phyloP scores from a whole-genome alignment of 768 basidiomycete genomes.

The Lentinula guzmanii region DNA sequence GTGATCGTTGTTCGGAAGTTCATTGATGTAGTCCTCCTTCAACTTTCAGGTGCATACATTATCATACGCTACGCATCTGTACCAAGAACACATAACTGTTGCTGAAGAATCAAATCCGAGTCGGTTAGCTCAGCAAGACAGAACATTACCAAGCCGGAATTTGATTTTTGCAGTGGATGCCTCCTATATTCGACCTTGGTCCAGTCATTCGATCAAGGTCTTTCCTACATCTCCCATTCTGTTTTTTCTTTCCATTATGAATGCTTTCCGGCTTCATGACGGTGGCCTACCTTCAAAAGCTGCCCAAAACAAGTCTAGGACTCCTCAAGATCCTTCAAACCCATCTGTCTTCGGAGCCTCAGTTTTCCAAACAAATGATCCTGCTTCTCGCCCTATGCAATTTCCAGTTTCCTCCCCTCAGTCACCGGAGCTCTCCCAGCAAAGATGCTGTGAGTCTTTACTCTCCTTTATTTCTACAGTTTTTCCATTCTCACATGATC shows the following conservation, averaged over 20 bases:
- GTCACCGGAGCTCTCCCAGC: background rate
- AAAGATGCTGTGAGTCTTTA: conserved; percentile 4
- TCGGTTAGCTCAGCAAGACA: background rate
- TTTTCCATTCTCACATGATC: background rate
- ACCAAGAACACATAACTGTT: background rate
- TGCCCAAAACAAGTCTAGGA: background rate
- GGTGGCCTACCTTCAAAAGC: background rate
- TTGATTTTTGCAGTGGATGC: background rate
- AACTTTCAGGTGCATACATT: background rate
- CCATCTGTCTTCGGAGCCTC: background rate
- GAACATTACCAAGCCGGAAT: background rate
- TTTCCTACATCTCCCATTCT: background rate
- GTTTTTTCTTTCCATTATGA: background rate
- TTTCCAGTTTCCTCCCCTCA: background rate
- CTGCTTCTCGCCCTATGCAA: background rate
- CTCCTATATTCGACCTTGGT: background rate
- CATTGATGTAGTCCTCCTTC: background rate
- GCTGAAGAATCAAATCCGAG: background rate
- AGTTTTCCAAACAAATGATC: background rate
- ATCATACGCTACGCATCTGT: background rate
- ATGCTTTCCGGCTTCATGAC: background rate
- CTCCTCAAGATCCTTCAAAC: background rate
- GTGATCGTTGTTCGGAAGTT: background rate
- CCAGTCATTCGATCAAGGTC: background rate
- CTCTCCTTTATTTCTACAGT: background rate